phyloP scores from a whole-genome alignment of 148 eudicot species.

The Pouteria glomerata region DNA sequence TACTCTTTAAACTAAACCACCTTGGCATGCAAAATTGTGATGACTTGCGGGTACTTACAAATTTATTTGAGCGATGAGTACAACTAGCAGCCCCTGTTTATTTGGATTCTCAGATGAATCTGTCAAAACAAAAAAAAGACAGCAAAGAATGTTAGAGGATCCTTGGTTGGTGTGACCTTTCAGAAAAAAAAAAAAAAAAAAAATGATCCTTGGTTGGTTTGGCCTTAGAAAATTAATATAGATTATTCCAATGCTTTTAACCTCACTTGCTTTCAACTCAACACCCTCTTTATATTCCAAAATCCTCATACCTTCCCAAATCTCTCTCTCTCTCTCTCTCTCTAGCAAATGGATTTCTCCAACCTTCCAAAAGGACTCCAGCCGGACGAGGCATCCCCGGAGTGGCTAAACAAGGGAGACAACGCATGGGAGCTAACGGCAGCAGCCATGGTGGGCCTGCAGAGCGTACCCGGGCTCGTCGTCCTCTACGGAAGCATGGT shows the following conservation, averaged over 20 bases:
- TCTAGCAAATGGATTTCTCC: background rate
- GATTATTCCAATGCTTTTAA: background rate
- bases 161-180: conserved; percentile 1
- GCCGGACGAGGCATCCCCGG: conserved; percentile 11
- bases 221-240: background rate
- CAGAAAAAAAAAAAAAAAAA: background rate
- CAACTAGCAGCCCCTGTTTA: background rate
- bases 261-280: background rate
- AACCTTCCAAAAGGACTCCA: conserved; percentile 3
- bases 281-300: background rate
- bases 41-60: no score
- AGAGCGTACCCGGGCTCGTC: conserved; percentile 41
- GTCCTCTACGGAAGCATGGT: conserved; percentile 45
- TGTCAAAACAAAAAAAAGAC: background rate
- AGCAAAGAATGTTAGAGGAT: conserved; percentile 6
- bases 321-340: background rate
- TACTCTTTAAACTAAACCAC: no score
- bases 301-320: background rate
- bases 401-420: conserved; percentile 40
- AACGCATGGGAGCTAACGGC: conserved; percentile 35
- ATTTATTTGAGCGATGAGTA: no score
- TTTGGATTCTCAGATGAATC: conserved; percentile 10
- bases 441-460: conserved; percentile 38
- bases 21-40: no score
- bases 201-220: background rate